Conservation (phyloP, 2,329 filamentous ascomycete genomes). For the Diaporthe citriasiana region DNA sequence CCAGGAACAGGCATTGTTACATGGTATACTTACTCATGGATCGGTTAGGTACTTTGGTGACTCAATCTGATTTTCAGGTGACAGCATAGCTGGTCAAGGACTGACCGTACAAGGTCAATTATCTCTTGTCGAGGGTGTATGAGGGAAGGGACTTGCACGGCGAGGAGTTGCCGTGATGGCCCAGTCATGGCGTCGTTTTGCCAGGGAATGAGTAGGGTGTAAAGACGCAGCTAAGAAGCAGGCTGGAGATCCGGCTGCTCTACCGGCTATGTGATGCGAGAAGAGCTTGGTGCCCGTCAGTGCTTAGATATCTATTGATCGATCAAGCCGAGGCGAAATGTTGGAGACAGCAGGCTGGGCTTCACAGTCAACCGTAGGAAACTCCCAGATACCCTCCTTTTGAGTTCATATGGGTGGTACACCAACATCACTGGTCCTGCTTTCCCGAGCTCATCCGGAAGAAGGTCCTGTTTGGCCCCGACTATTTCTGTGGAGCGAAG, state of each 20-base stretch:
- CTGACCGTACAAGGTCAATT: background rate
- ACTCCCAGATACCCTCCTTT: background rate
- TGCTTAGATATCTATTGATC: background rate
- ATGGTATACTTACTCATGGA: background rate
- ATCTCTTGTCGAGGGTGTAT: background rate
- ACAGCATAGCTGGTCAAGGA: background rate
- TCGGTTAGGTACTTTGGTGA: background rate
- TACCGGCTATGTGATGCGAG: background rate
- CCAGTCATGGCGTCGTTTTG: background rate
- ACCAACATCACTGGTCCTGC: background rate
- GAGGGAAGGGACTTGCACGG: background rate
- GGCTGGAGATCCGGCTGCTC: background rate
- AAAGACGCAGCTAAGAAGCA: background rate
- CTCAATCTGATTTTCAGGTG: background rate
- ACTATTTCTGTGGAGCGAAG: background rate
- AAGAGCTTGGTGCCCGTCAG: background rate
- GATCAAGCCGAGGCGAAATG: background rate
- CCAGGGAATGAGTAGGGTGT: background rate
- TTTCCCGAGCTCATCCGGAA: constrained; percentile 14
- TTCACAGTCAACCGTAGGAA: background rate
- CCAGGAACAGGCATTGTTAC: background rate
- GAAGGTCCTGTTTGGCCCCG: background rate
- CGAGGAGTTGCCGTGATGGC: background rate
- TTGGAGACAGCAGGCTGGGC: background rate
- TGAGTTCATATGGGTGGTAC: background rate